Percentiles rank a stretch among this genome's conserved stretches.
phyloP scores from a whole-genome alignment of 345 rosid genomes.

The Leavenworthia alabamica region DNA sequence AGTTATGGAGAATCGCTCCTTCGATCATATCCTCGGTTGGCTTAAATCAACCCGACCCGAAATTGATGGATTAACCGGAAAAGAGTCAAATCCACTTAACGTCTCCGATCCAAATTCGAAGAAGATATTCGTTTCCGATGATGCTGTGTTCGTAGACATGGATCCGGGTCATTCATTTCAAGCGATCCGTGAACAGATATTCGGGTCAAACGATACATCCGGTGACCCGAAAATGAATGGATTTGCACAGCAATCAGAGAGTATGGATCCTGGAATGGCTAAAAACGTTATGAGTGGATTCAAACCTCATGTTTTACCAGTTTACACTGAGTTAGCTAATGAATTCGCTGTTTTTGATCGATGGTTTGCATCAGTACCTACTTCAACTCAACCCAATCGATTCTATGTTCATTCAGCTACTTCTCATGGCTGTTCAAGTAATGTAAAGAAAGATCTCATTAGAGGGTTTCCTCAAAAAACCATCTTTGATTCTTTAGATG shows the following conservation, averaged over 20 bases:
- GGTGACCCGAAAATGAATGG: constrained; percentile 76
- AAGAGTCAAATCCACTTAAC: constrained; percentile 57
- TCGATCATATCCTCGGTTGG: constrained; percentile 95
- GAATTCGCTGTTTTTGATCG: constrained; percentile 87
- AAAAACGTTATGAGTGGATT: constrained; percentile 85
- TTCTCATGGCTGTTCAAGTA: constrained; percentile 84
- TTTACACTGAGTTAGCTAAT: constrained; percentile 72
- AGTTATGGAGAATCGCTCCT: constrained; percentile 97
- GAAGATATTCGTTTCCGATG: constrained; percentile 55
- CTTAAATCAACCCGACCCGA: constrained; percentile 84
- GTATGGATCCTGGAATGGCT: constrained; percentile 56
- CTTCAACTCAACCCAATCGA: constrained; percentile 98
- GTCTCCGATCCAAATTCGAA: constrained; percentile 54
- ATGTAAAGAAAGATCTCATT: constrained; percentile 76
- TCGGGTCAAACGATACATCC: constrained; percentile 59
- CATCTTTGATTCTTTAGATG: constrained; percentile 86
- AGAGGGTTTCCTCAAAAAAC: constrained; percentile 91
- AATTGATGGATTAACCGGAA: constrained; percentile 72
- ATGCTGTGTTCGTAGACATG: constrained; percentile 75
- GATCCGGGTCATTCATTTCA: constrained; percentile 99
- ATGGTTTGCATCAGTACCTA: constrained; percentile 98
- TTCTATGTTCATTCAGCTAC: constrained; percentile 97
- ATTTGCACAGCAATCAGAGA: constrained; percentile 77
- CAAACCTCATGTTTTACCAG: constrained; percentile 56
- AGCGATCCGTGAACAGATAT: constrained; percentile 91